A percentile compares a stretch with the other conserved stretches of the same genome.
Evolutionary conservation across 768 basidiomycete genomes (phyloP).

Genomic region (Tremella mesenterica): DNA sequence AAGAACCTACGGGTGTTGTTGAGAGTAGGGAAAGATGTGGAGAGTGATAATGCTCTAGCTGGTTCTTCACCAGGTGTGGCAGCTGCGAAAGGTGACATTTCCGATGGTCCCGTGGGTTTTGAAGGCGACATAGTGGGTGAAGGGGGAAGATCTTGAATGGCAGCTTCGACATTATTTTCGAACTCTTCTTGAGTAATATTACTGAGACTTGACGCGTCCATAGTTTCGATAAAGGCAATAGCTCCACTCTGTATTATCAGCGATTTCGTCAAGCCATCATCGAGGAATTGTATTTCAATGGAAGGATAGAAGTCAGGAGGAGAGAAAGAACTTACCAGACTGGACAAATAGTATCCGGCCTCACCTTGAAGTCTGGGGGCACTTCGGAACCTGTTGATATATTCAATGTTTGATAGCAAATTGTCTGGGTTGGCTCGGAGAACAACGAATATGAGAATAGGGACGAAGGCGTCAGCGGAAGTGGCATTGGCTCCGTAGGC

Average conservation of each 20-base stretch:
- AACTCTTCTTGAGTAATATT: slow-evolving; percentile 90
- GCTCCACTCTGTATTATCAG: slow-evolving; percentile 67
- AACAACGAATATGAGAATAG: slow-evolving; percentile 86
- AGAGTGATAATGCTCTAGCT: slow-evolving; percentile 63
- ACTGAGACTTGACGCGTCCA: slow-evolving; percentile 92
- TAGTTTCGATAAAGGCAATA: slow-evolving; percentile 93
- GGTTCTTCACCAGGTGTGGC: slow-evolving; percentile 66
- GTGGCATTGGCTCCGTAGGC: slow-evolving; percentile 56
- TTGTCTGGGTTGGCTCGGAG: slow-evolving; percentile 89
- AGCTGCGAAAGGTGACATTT: slow-evolving; percentile 35
- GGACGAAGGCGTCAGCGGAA: slow-evolving; percentile 82
- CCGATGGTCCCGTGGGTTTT: slow-evolving; percentile 28
- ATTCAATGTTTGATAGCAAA: slow-evolving; percentile 93
- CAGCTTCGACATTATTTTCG: slow-evolving; percentile 63
- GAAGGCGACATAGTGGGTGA: slow-evolving; percentile 67
- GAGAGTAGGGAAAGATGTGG: slow-evolving; percentile 51
- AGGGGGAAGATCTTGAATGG: slow-evolving; percentile 57
- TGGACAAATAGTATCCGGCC: slow-evolving; percentile 93
- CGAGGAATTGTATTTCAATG: background rate
- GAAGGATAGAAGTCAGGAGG: background rate
- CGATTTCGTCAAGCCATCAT: background rate
- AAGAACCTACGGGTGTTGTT: slow-evolving; percentile 68
- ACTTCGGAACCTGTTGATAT: slow-evolving; percentile 89
- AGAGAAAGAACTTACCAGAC: slow-evolving; percentile 53
- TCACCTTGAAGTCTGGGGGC: slow-evolving; percentile 84